A percentile compares a stretch with the other conserved stretches of the same genome.
Conservation (phyloP, 1,284 basidiomycete genomes). For the Rhodotorula sp. region DNA sequence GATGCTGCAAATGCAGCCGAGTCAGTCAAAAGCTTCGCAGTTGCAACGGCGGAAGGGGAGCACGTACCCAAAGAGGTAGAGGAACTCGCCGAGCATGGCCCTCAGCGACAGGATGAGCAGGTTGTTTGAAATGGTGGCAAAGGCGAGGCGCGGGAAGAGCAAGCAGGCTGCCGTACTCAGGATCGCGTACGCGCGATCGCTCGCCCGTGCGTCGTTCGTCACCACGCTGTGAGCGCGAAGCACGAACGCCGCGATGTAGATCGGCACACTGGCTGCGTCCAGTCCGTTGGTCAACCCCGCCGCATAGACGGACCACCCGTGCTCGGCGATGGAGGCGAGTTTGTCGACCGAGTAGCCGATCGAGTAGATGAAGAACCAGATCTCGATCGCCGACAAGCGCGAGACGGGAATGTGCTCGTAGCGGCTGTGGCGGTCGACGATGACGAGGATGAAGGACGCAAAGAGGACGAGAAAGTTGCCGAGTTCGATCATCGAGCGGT, state of each 20-base stretch:
- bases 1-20: conserved; percentile 8
- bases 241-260: conserved; percentile 47
- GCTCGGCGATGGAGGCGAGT: conserved; percentile 41
- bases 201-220: conserved; percentile 39
- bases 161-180: conserved; percentile 47
- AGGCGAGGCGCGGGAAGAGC: conserved; percentile 50
- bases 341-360: conserved; percentile 47
- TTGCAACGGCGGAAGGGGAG: not conserved
- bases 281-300: conserved; percentile 49
- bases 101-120: conserved; percentile 50
- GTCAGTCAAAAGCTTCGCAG: not conserved
- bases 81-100: conserved; percentile 49
- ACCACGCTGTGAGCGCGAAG: conserved; percentile 46
- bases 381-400: conserved; percentile 24
- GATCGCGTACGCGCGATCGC: conserved; percentile 48
- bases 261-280: conserved; percentile 46
- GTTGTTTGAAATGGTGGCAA: conserved; percentile 50
- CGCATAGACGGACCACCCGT: conserved; percentile 46
- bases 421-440: conserved; percentile 44
- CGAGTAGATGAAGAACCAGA: conserved; percentile 46
- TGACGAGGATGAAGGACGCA: conserved; percentile 48
- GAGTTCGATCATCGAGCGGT: conserved; percentile 37
- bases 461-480: conserved; percentile 48
- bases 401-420: conserved; percentile 27
- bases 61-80: conserved; percentile 47